Conservation (phyloP, 2,329 filamentous ascomycete species). For the Cladophialophora chaetospira region DNA sequence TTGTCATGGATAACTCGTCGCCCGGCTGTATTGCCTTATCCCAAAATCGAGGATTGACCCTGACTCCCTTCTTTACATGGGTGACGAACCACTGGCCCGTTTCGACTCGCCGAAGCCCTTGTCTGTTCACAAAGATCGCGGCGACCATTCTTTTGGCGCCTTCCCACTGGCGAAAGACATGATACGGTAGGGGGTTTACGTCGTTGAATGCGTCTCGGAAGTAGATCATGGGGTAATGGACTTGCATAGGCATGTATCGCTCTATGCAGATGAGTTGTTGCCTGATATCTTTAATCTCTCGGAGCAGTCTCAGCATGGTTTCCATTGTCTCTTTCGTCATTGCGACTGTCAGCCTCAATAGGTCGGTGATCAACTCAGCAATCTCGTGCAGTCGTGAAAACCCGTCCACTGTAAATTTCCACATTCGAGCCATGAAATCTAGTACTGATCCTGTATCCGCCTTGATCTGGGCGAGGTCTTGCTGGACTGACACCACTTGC, state of each 20-base stretch:
- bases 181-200: not conserved
- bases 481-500: not conserved
- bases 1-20: not conserved
- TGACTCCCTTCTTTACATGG: not conserved
- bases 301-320: not conserved
- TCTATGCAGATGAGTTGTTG: not conserved
- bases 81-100: not conserved
- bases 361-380: not conserved
- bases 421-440: not conserved
- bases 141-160: not conserved
- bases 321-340: not conserved
- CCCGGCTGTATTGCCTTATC: not conserved
- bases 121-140: not conserved
- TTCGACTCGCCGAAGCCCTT: not conserved
- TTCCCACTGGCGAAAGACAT: not conserved
- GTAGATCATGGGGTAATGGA: not conserved
- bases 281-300: not conserved
- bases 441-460: not conserved
- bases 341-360: not conserved
- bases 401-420: not conserved
- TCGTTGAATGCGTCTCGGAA: not conserved
- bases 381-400: not conserved
- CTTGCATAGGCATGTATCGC: not conserved
- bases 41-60: not conserved
- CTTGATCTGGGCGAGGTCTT: not conserved